Percentiles rank a stretch among this genome's conserved stretches.
Conservation (phyloP, 768 basidiomycete species). For the Exidia glandulosa region DNA sequence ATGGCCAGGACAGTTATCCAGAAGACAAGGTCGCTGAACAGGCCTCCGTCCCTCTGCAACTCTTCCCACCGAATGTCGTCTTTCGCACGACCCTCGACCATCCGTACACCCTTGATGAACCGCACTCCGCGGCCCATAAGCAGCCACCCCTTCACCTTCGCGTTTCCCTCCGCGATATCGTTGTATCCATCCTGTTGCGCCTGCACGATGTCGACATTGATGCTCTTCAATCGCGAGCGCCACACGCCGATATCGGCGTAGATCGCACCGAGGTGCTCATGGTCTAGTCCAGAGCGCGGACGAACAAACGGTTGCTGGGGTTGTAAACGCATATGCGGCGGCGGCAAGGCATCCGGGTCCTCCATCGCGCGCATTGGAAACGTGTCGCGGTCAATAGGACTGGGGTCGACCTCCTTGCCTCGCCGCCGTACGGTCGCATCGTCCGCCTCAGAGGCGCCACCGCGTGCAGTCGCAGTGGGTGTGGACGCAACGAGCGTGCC, state of each 20-base stretch:
- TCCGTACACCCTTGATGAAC: constrained; percentile 47
- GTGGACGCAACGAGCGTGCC: neutral
- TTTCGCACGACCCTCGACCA: constrained; percentile 71
- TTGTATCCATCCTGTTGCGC: constrained; percentile 56
- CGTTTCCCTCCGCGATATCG: constrained; percentile 55
- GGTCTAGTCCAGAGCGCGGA: constrained; percentile 61
- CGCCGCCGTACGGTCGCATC: constrained; percentile 1
- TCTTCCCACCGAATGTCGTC: constrained; percentile 78
- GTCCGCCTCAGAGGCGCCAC: neutral
- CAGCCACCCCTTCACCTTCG: constrained; percentile 64
- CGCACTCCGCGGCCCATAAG: constrained; percentile 60
- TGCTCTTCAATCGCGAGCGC: constrained; percentile 56
- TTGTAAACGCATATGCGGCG: constrained; percentile 58
- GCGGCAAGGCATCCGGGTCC: constrained; percentile 27
- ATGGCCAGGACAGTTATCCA: constrained; percentile 47
- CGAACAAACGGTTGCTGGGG: constrained; percentile 60
- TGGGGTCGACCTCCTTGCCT: neutral
- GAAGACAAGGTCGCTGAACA: constrained; percentile 36
- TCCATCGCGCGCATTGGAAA: constrained; percentile 8
- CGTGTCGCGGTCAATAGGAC: constrained; percentile 5
- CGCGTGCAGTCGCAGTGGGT: neutral
- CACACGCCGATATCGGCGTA: constrained; percentile 62
- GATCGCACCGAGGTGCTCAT: constrained; percentile 50
- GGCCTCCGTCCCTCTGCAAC: constrained; percentile 46
- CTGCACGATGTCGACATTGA: constrained; percentile 64